Base-by-base conservation (phyloP, 2,329 filamentous ascomycete genomes). In the Penicillium oxalicum region DNA sequence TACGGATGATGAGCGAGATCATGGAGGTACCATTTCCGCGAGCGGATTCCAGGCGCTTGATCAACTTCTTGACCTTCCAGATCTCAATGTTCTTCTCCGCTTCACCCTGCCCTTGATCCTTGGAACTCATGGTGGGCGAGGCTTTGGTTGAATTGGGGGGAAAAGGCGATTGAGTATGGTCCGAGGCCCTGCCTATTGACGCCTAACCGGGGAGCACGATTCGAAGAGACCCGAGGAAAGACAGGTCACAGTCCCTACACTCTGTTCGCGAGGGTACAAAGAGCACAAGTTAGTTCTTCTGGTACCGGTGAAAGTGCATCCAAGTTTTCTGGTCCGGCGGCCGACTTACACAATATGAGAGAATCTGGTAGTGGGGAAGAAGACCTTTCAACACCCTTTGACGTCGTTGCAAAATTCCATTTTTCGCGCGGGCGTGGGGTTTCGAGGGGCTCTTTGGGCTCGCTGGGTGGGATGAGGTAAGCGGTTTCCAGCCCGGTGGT, bases 1-100 rank as follows among this genome's bases (percentile, higher is more conserved):
- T 78, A 94, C 89, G 93, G 68, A 98, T 97, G 65, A 98, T 96
- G 74, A 98, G 82, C 57, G 91, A 97, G 74, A 98, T 98, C 93
- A 98, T 98, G 77, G 86, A 91, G 57, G 93, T 98, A 77, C 93
- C 93, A 82, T 98, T 98, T 71, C 93, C 93, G 71, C 94, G 83
- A 62, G 94, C 94, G 55, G 89, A 87, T 75, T 97, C 93, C 64
- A 98, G 88, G 65, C 93, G 88, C 77, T 97, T 98, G 77, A 98
- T 95, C 69, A 98, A 79, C 80, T 98, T 98, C 82, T 98, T 98
- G 69, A 98, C 91, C 86, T 98, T 96, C 76, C 76, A 78, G 65
- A 86, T 86, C 74, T 86, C 83, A 59, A 86, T 86, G 74, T 97
- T 98, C 83, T 97, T 97, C 82, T 98, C 93, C 63, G 91, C 91